These are phyloP conservation scores for Phytopythium cucurbitacearum DNA, from an alignment of 352 stramenopile species.

Conservation along the genomic window DNA sequence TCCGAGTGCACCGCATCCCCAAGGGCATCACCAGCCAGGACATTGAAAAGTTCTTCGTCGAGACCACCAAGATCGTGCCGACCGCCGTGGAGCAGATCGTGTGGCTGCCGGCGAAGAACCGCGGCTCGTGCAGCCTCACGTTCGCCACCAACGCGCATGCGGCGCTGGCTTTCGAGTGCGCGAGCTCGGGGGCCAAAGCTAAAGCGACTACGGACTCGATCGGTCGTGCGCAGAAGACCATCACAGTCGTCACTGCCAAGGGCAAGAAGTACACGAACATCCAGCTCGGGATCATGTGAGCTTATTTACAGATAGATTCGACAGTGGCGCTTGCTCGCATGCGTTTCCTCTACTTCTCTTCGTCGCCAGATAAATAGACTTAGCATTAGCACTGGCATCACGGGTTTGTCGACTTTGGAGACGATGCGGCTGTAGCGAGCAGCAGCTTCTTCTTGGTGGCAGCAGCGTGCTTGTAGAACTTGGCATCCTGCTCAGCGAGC, in stretches of 20 bases:
- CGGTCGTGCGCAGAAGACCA: constrained; percentile 62
- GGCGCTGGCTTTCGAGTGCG: constrained; percentile 58
- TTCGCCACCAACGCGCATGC: constrained; percentile 67
- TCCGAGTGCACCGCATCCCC: constrained; percentile 72
- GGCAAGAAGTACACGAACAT: constrained; percentile 74
- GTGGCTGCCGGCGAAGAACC: constrained; percentile 57
- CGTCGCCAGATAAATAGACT: constrained; percentile 6
- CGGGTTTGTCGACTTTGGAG: not conserved
- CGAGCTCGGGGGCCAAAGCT: constrained; percentile 23
- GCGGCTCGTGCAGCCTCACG: constrained; percentile 65
- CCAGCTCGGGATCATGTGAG: constrained; percentile 31
- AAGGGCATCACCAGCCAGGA: constrained; percentile 57
- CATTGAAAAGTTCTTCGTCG: constrained; percentile 68
- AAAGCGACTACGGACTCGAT: constrained; percentile 55
- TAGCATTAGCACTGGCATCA: not conserved
- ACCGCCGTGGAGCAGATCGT: constrained; percentile 58
- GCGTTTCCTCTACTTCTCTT: not conserved
- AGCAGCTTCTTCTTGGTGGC: constrained; percentile 68
- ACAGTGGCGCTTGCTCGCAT: not conserved
- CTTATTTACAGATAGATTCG: not conserved
- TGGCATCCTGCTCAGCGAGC: constrained; percentile 64
- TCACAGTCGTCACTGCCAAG: constrained; percentile 48
- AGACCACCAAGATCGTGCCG: constrained; percentile 60
- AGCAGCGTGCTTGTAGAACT: constrained; percentile 73
- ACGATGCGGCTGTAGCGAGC: constrained; percentile 3